These are phyloP conservation scores for Lipomyces starkeyi DNA, from an alignment of 805 yeast genomes.

Conservation along the genomic window DNA sequence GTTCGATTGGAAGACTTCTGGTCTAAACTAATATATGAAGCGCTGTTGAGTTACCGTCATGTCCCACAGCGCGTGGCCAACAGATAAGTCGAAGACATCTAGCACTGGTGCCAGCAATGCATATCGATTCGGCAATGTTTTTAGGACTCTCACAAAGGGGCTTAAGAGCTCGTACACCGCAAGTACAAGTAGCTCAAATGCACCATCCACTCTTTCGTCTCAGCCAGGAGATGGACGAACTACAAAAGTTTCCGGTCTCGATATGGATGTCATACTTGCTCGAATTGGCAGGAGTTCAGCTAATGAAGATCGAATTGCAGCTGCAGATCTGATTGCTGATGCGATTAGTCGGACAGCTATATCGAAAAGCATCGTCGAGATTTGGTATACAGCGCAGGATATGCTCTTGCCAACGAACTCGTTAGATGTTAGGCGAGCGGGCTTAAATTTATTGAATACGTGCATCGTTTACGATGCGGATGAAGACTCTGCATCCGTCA, in stretches of 20 bases:
- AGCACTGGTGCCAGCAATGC: not conserved
- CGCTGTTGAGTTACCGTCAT: not conserved
- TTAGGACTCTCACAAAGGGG: conserved; percentile 43
- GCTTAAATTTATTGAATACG: conserved; percentile 57
- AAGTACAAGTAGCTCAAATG: conserved; percentile 36
- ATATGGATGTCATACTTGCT: conserved; percentile 16
- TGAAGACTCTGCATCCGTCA: conserved; percentile 53
- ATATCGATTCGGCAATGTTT: conserved; percentile 40
- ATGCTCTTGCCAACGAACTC: conserved; percentile 52
- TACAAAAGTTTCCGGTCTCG: conserved; percentile 20
- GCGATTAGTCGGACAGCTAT: conserved; percentile 59
- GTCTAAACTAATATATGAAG: not conserved
- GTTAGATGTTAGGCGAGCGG: conserved; percentile 53
- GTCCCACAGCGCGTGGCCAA: not conserved
- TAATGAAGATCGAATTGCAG: conserved; percentile 49
- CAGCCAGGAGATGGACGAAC: conserved; percentile 41
- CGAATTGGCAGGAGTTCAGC: conserved; percentile 29
- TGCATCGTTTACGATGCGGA: conserved; percentile 58
- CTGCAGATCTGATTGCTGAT: conserved; percentile 58
- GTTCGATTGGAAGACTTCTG: not conserved
- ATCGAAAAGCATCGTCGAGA: conserved; percentile 62
- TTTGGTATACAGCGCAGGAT: conserved; percentile 73
- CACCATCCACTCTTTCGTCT: conserved; percentile 37
- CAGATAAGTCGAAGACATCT: not conserved
- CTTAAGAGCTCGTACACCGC: conserved; percentile 38